Evolutionary conservation across 441 rosid genomes (phyloP).

Genomic region (Breynia disticha): DNA sequence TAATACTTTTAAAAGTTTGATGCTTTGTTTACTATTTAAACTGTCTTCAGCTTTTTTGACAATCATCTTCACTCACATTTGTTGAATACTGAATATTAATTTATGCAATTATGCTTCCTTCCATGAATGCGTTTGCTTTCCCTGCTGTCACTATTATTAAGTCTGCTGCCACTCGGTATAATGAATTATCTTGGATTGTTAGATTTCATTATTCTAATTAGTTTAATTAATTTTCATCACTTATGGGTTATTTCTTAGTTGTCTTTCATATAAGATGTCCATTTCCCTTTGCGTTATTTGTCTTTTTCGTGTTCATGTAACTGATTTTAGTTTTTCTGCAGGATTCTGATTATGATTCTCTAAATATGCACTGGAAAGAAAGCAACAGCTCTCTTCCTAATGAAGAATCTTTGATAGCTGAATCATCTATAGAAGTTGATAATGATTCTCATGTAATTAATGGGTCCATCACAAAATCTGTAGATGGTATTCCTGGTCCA

Average conservation of each 20-base stretch:
- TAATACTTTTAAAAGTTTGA: neutral
- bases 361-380: conserved; percentile 33
- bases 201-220: too few species aligned
- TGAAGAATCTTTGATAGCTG: conserved; percentile 33
- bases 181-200: neutral
- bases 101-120: neutral
- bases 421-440: too few species aligned
- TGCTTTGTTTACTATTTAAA: too few species aligned
- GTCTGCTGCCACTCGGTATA: neutral
- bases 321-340: conserved; percentile 15
- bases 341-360: conserved; percentile 28
- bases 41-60: too few species aligned
- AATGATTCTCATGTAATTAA: conserved; percentile 27
- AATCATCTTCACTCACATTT: too few species aligned
- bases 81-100: neutral
- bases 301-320: conserved; percentile 1
- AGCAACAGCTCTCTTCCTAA: conserved; percentile 25
- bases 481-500: conserved; percentile 25
- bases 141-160: neutral
- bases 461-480: conserved; percentile 27
- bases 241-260: too few species aligned
- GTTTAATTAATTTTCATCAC: too few species aligned
- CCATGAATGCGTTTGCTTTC: neutral
- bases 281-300: neutral
- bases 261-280: too few species aligned